Percentiles rank a stretch among this genome's conserved stretches.
Evolutionary conservation across 1,139 yeast genomes (phyloP).

Genomic region (Yamadazyma sp.): DNA sequence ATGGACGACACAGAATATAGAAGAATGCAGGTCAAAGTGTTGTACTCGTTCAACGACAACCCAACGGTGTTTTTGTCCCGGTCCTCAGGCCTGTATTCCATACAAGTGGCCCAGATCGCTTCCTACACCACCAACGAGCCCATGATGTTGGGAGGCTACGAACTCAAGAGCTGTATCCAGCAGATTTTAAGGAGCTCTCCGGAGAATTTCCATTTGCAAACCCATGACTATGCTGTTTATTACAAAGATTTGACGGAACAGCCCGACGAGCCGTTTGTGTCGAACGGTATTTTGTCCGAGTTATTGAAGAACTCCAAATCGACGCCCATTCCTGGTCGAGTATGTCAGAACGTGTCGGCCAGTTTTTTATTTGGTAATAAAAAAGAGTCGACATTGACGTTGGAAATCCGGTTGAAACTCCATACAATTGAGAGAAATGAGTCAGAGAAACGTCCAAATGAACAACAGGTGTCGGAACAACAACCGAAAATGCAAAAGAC

Average conservation of each 20-base stretch:
- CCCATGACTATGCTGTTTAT: conserved; percentile 66
- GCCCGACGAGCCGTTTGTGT: conserved; percentile 75
- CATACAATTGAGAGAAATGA: conserved; percentile 36
- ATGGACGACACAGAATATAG: conserved; percentile 28
- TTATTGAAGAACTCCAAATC: conserved; percentile 28
- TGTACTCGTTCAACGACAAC: conserved; percentile 60
- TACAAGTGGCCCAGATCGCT: conserved; percentile 46
- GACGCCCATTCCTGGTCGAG: conserved; percentile 62
- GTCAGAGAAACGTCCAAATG: conserved; percentile 6
- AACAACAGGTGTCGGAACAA: conserved; percentile 6
- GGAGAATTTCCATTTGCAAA: conserved; percentile 49
- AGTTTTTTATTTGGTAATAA: conserved; percentile 47
- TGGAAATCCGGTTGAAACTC: conserved; percentile 64
- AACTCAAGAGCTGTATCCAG: conserved; percentile 49
- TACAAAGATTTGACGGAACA: conserved; percentile 71
- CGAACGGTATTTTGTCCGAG: conserved; percentile 62
- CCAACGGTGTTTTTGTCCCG: conserved; percentile 59
- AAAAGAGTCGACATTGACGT: conserved; percentile 48
- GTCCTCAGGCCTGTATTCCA: conserved; percentile 42
- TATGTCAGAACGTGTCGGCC: conserved; percentile 67
- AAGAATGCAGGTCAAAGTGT: conserved; percentile 54
- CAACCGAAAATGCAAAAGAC: conserved; percentile 3
- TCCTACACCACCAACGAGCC: conserved; percentile 24
- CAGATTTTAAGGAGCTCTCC: conserved; percentile 57
- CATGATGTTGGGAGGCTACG: conserved; percentile 55